Conservation (phyloP, 1,139 yeast species). For the Ogataea hybrid region DNA sequence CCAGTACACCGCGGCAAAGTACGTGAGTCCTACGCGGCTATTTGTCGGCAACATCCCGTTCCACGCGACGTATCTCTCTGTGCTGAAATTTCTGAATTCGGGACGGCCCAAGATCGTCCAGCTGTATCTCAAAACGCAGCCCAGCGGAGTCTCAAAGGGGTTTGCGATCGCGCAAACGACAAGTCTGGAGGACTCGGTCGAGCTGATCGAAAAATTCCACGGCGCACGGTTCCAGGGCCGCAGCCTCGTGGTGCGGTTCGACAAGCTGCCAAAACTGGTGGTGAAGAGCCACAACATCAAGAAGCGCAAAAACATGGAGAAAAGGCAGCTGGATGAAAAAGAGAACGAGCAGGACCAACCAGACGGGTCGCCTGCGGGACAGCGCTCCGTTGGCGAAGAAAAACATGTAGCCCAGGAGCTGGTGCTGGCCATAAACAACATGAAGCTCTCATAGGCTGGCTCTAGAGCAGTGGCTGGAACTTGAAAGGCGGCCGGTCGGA, state of each 20-base stretch:
- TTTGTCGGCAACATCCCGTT: conserved; percentile 53
- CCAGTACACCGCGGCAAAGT: conserved; percentile 20
- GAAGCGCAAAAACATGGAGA: conserved; percentile 17
- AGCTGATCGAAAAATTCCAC: conserved; percentile 50
- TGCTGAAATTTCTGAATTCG: conserved; percentile 16
- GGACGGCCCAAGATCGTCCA: conserved; percentile 30
- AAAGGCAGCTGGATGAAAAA: conserved; percentile 8
- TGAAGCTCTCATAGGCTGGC: conserved; percentile 14
- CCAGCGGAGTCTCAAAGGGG: conserved; percentile 49
- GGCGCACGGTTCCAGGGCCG: conserved; percentile 57
- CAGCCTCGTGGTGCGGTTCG: conserved; percentile 57
- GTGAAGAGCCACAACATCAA: conserved; percentile 25
- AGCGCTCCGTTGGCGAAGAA: conserved; percentile 13
- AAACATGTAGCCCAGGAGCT: conserved; percentile 26
- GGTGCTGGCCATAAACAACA: conserved; percentile 20
- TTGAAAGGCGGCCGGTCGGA: conserved; percentile 17
- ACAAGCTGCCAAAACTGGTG: conserved; percentile 45
- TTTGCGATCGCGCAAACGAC: conserved; percentile 64
- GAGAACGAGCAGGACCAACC: conserved; percentile 10
- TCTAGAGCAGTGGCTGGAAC: conserved; percentile 22
- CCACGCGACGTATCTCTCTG: conserved; percentile 34
- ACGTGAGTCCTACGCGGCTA: conserved; percentile 40
- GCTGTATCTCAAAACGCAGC: conserved; percentile 47
- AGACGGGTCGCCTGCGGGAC: background rate
- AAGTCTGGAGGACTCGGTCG: conserved; percentile 46